Evolutionary conservation across 192 early-diverging fungal species (phyloP).

Genomic region (Coemansia aciculifera): DNA sequence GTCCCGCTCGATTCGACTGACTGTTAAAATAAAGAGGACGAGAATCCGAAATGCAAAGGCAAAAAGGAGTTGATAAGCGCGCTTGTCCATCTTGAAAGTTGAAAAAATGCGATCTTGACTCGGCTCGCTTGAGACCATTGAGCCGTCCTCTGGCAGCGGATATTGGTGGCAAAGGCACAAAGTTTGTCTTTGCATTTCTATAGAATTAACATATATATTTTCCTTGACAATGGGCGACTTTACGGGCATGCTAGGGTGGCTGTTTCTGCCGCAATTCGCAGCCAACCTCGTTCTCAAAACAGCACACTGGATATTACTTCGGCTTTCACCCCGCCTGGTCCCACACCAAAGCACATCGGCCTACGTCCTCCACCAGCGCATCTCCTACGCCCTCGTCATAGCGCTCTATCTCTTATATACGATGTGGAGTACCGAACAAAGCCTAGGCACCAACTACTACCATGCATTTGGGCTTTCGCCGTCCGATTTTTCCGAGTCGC

Average conservation of each 20-base stretch:
- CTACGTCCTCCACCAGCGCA: conserved; percentile 37
- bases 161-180: not conserved
- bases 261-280: conserved; percentile 43
- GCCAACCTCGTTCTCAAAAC: conserved; percentile 27
- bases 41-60: not conserved
- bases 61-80: not conserved
- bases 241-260: conserved; percentile 41
- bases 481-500: conserved; percentile 13
- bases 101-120: not conserved
- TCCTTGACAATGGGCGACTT: conserved; percentile 16
- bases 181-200: not conserved
- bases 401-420: conserved; percentile 38
- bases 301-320: conserved; percentile 33
- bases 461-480: conserved; percentile 44
- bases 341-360: conserved; percentile 28
- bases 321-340: conserved; percentile 30
- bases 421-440: conserved; percentile 36
- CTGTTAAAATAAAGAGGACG: not conserved
- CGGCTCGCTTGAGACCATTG: not conserved
- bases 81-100: not conserved
- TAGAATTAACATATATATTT: not conserved
- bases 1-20: not conserved
- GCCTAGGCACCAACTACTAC: conserved; percentile 45
- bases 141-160: not conserved
- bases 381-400: conserved; percentile 44